A percentile compares a stretch with the other conserved stretches of the same genome.
Conservation (phyloP, 306 rosid species). For the Malus fusca region DNA sequence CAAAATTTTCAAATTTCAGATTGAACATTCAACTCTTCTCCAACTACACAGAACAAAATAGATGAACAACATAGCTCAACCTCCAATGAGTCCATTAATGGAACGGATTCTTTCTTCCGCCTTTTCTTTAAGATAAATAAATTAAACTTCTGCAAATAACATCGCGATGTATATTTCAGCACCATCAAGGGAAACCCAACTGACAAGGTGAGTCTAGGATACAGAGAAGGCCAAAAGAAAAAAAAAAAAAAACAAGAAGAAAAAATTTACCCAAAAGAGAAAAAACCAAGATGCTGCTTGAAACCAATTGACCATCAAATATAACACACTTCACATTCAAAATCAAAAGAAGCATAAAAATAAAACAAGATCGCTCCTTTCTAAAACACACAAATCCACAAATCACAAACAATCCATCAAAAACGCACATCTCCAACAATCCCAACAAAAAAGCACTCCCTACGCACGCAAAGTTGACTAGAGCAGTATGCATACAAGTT, state of each 20-base stretch:
- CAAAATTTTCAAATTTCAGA: background rate
- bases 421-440: background rate
- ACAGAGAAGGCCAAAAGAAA: background rate
- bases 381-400: background rate
- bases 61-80: background rate
- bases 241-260: background rate
- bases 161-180: background rate
- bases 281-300: background rate
- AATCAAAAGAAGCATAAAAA: background rate
- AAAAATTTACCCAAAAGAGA: background rate
- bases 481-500: background rate
- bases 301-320: background rate
- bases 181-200: background rate
- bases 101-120: background rate
- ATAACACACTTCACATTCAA: background rate
- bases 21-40: background rate
- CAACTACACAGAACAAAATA: background rate
- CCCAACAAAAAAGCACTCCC: background rate
- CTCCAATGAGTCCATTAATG: background rate
- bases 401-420: background rate
- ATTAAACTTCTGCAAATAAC: background rate
- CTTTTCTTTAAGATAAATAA: background rate
- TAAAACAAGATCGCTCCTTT: background rate
- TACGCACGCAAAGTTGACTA: background rate
- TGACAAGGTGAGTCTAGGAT: background rate